A percentile compares a stretch with the other conserved stretches of the same genome.
Conservation (phyloP, 192 early-diverging fungal genomes). For the Backusella tarrabulga region DNA sequence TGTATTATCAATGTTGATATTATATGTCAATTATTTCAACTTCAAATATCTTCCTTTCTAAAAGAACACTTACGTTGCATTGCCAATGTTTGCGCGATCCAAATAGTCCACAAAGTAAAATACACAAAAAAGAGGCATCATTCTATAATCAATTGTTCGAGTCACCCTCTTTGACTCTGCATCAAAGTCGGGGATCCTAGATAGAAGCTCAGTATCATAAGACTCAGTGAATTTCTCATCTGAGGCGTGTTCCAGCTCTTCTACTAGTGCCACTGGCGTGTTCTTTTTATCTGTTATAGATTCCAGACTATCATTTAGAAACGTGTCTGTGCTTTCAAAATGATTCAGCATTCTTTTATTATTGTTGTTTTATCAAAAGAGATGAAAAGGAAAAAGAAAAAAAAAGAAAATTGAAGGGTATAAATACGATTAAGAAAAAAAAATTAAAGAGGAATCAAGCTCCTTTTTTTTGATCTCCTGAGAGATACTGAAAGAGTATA, state of each 20-base stretch:
- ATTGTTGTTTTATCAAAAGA: not conserved
- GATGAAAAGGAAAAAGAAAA: not conserved
- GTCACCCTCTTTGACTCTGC: slow-evolving; percentile 41
- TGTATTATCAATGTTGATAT: not conserved
- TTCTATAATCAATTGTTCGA: slow-evolving; percentile 52
- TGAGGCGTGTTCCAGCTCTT: not conserved
- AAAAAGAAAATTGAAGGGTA: not conserved
- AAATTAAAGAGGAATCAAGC: not conserved
- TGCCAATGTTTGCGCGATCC: slow-evolving; percentile 72
- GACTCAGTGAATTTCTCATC: not conserved
- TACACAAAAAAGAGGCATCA: slow-evolving; percentile 59
- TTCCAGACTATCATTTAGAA: not conserved
- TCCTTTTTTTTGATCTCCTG: not conserved
- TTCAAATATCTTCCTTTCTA: slow-evolving; percentile 13
- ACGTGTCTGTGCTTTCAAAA: not conserved
- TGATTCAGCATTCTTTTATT: not conserved
- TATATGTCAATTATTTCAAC: not conserved
- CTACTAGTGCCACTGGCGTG: not conserved
- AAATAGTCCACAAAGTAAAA: slow-evolving; percentile 63
- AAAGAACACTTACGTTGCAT: slow-evolving; percentile 55
- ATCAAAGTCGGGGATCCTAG: slow-evolving; percentile 2
- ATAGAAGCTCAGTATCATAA: not conserved
- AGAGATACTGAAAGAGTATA: not conserved
- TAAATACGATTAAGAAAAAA: not conserved
- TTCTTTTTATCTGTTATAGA: not conserved